Conservation (phyloP, 805 yeast genomes). For the Starmerella sp. region DNA sequence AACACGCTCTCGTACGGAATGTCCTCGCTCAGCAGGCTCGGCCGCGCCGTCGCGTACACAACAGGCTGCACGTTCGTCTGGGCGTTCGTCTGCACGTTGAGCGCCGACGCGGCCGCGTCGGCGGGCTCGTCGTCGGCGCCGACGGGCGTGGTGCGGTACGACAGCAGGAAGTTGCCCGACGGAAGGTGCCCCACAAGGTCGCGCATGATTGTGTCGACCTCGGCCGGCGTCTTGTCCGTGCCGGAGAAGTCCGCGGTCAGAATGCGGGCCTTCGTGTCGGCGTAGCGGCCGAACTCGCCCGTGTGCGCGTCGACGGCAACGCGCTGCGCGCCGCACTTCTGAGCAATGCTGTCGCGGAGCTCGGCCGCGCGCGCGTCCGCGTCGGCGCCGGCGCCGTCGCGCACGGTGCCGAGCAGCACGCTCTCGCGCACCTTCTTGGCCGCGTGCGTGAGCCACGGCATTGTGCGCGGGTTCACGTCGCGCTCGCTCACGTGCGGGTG, state of each 20-base stretch:
- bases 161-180: conserved; percentile 28
- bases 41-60: background rate
- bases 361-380: background rate
- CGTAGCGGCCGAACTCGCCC: conserved; percentile 40
- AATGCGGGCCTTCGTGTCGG: conserved; percentile 53
- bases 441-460: conserved; percentile 22
- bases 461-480: conserved; percentile 30
- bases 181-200: conserved; percentile 27
- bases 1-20: conserved; percentile 34
- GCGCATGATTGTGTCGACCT: conserved; percentile 23
- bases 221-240: conserved; percentile 5
- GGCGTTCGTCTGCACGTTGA: too few relatives aligned
- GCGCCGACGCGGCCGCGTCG: background rate
- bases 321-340: conserved; percentile 43
- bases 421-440: conserved; percentile 20
- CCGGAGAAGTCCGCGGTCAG: conserved; percentile 47
- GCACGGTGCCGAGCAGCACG: conserved; percentile 6
- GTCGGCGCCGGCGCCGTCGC: conserved; percentile 7
- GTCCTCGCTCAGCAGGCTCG: background rate
- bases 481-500: conserved; percentile 42
- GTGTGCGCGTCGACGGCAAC: conserved; percentile 34
- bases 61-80: background rate
- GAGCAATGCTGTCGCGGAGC: conserved; percentile 21
- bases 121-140: background rate
- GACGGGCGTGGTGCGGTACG: conserved; percentile 26